A percentile compares a stretch with the other conserved stretches of the same genome.
Conservation (phyloP, 2,329 filamentous ascomycete genomes). For the Exophiala oligosperma region DNA sequence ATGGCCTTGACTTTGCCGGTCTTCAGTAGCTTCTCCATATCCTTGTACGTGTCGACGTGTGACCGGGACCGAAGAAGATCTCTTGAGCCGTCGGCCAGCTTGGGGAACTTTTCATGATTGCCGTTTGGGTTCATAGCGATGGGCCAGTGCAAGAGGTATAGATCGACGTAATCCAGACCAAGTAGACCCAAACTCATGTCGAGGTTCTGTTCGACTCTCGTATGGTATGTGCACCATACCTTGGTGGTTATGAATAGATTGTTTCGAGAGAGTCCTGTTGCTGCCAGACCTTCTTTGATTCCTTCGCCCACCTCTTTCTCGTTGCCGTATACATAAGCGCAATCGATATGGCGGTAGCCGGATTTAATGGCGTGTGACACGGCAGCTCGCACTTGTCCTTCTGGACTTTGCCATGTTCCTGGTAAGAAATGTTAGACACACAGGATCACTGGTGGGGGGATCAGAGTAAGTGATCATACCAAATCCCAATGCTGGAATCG, state of each 20-base stretch:
- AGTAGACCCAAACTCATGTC: slow-evolving; percentile 63
- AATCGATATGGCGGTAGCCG: slow-evolving; percentile 42
- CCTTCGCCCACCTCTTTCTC: slow-evolving; percentile 67
- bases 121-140: slow-evolving; percentile 47
- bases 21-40: slow-evolving; percentile 47
- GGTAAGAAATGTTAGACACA: slow-evolving; percentile 3
- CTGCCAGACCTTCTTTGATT: slow-evolving; percentile 48
- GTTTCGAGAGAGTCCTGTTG: slow-evolving; percentile 63
- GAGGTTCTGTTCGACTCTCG: slow-evolving; percentile 63
- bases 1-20: slow-evolving; percentile 51
- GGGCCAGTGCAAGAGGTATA: slow-evolving; percentile 71
- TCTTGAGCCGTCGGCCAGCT: slow-evolving; percentile 42
- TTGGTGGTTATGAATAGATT: slow-evolving; percentile 71
- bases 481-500: slow-evolving; percentile 52
- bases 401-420: slow-evolving; percentile 55
- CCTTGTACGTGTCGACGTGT: slow-evolving; percentile 45
- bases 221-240: slow-evolving; percentile 66
- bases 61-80: slow-evolving; percentile 47
- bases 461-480: slow-evolving; percentile 26
- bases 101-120: slow-evolving; percentile 48
- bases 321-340: slow-evolving; percentile 54
- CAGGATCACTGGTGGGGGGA: neutral
- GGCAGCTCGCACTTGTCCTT: slow-evolving; percentile 48
- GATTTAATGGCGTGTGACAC: slow-evolving; percentile 45
- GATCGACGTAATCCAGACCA: slow-evolving; percentile 66